Base-by-base conservation (phyloP, 2,329 filamentous ascomycete species). In the Xylaria multiplex region DNA sequence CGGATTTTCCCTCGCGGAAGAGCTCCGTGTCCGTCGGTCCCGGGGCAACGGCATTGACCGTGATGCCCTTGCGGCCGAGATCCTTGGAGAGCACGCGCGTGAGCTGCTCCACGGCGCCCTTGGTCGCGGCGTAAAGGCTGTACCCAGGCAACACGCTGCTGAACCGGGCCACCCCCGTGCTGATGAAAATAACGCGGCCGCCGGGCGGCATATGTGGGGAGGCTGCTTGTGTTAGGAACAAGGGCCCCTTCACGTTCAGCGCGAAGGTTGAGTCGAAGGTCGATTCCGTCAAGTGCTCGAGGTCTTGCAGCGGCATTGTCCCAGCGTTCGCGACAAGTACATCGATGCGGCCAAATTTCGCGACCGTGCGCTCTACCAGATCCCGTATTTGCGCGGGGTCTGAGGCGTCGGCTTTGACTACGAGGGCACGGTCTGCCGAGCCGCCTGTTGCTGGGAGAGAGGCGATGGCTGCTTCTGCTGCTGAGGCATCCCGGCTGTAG, bases 31-130 rank as follows among this genome's bases (percentile, higher is more conserved):
- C 82, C 0, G 84, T 88, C 1, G 86, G 85, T 0, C 84, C 84
- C 0, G 84, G 84, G 0, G 83, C 82, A 16, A 86, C 75, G 11
- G 79, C 79, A 70, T 87, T 86, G 19, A 86, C 84, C 5, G 71
- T 75, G 73, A 88, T 85, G 2, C 82, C 82, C 70, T 81, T 83
- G 9, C 76, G 70, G 1, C 80, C 85, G 24, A 88, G 80, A 59
- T 88, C 86, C 74, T 87, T 88, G 50, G 83, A 81, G 66, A 88
- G 74, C 2, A 83, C 77, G 11, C 85, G 81, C 0, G 82, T 82
- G 78, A 89, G 83, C 74, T 88, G 85, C 74, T 89, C 86, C 46
- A 90, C 81, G 8, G 86, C 85, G 54, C 85, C 87, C 72, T 90
- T 90, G 49, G 83, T 86, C 0, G 82, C 78, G 9, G 79, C 79